Percentiles rank a stretch among this genome's conserved stretches.
phyloP scores from a whole-genome alignment of 2,329 filamentous ascomycete species.

The Penicillium sp. region DNA sequence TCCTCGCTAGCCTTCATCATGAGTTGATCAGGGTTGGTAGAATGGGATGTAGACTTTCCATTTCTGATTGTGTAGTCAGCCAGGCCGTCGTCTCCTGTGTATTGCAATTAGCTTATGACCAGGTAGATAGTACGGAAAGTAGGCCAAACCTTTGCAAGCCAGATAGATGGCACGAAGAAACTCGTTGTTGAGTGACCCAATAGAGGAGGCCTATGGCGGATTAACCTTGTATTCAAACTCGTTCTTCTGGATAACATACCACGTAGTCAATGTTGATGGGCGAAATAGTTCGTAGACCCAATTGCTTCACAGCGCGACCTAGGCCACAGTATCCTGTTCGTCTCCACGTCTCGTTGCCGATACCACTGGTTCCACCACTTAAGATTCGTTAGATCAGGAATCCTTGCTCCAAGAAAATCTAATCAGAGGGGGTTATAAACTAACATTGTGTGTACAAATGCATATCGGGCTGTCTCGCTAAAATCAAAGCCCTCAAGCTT shows the following conservation, averaged over 20 bases:
- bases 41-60: conserved; percentile 36
- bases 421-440: conserved; percentile 27
- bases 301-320: conserved; percentile 61
- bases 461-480: conserved; percentile 65
- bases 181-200: conserved; percentile 71
- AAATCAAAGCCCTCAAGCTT: conserved; percentile 83
- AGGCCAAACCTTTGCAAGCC: conserved; percentile 54
- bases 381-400: conserved; percentile 1
- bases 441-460: conserved; percentile 83
- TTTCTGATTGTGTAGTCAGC: conserved; percentile 44
- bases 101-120: background rate
- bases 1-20: conserved; percentile 30
- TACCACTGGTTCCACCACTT: conserved; percentile 52
- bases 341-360: conserved; percentile 42
- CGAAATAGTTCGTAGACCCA: conserved; percentile 59
- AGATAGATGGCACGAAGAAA: conserved; percentile 63
- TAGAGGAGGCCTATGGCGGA: conserved; percentile 65
- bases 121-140: background rate
- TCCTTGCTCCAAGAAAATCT: background rate
- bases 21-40: conserved; percentile 35
- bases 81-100: conserved; percentile 46
- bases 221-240: conserved; percentile 8
- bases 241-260: conserved; percentile 43
- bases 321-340: conserved; percentile 74
- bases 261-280: conserved; percentile 71